A percentile compares a stretch with the other conserved stretches of the same genome.
Evolutionary conservation across 352 stramenopile species (phyloP).

Genomic region (Peronosclerospora sorghi): DNA sequence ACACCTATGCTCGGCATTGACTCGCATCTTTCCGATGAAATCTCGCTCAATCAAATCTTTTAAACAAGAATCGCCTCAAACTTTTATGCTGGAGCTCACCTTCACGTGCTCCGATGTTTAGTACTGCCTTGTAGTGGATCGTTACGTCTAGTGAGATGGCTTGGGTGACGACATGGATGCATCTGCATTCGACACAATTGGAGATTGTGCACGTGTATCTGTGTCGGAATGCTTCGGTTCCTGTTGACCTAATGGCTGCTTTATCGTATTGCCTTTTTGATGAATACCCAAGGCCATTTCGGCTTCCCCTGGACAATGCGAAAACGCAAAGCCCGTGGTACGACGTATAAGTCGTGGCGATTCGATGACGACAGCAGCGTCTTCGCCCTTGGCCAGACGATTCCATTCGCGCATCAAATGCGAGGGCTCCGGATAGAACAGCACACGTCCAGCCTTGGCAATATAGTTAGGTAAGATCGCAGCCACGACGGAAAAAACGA

Average conservation of each 20-base stretch:
- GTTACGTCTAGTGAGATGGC: slow-evolving; percentile 10
- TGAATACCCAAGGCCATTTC: slow-evolving; percentile 57
- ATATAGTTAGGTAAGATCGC: slow-evolving; percentile 81
- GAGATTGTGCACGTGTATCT: slow-evolving; percentile 24
- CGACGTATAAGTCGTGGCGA: slow-evolving; percentile 69
- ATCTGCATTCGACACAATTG: slow-evolving; percentile 42
- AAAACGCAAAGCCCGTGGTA: slow-evolving; percentile 84
- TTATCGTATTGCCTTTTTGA: slow-evolving; percentile 16
- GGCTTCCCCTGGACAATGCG: slow-evolving; percentile 57
- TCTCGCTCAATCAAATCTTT: neutral
- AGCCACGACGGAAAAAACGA: slow-evolving; percentile 44
- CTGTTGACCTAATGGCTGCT: slow-evolving; percentile 7
- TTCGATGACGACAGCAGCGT: slow-evolving; percentile 40
- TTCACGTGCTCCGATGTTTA: no score
- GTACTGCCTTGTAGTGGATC: neutral
- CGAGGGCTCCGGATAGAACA: slow-evolving; percentile 84
- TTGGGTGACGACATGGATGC: slow-evolving; percentile 43
- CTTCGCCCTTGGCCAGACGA: slow-evolving; percentile 65
- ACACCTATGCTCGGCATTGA: slow-evolving; percentile 65
- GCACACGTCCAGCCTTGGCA: slow-evolving; percentile 66
- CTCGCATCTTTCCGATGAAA: slow-evolving; percentile 23
- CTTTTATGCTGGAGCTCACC: no score
- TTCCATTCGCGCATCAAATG: slow-evolving; percentile 88
- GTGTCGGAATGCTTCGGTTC: slow-evolving; percentile 24
- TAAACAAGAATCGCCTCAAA: neutral